phyloP scores from a whole-genome alignment of 2,329 filamentous ascomycete genomes.

The Nakataea oryzae region DNA sequence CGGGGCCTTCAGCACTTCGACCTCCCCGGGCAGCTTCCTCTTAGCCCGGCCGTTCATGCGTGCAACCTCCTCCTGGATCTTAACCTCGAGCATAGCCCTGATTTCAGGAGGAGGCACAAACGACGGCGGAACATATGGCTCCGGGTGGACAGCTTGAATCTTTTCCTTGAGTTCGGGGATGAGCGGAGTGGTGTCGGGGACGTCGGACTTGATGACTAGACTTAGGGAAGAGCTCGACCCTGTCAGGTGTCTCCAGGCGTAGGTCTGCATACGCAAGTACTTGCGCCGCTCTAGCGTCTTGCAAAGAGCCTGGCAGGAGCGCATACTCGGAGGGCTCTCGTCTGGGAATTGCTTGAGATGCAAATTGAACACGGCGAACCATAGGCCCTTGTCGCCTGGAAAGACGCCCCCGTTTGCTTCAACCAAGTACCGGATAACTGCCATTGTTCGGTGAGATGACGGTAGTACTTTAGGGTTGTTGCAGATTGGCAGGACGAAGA shows the following conservation, averaged over 20 bases:
- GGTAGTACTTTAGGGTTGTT: constrained; percentile 1
- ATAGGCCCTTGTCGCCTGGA: constrained; percentile 38
- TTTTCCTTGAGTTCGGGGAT: constrained; percentile 31
- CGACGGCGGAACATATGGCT: constrained; percentile 27
- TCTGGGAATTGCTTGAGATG: constrained; percentile 31
- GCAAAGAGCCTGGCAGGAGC: constrained; percentile 26
- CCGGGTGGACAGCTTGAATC: constrained; percentile 35
- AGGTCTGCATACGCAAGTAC: constrained; percentile 27
- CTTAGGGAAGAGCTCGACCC: constrained; percentile 33
- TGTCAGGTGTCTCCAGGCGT: constrained; percentile 28
- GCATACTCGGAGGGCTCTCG: constrained; percentile 28
- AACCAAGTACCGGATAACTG: constrained; percentile 30
- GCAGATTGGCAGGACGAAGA: background rate
- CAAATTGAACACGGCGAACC: constrained; percentile 32
- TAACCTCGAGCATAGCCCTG: background rate
- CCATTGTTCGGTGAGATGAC: constrained; percentile 19
- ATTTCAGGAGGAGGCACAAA: constrained; percentile 19
- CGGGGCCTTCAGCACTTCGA: constrained; percentile 39
- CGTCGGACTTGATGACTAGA: constrained; percentile 28
- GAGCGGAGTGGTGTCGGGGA: constrained; percentile 30
- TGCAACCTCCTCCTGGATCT: background rate
- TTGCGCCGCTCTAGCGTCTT: constrained; percentile 26
- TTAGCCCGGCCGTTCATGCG: constrained; percentile 16
- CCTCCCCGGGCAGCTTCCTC: constrained; percentile 26
- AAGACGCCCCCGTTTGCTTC: constrained; percentile 33